Evolutionary conservation across 2,329 filamentous ascomycete species (phyloP), one percentile per base, ranked within the genome.

Genomic region (Monascus ruber): DNA sequence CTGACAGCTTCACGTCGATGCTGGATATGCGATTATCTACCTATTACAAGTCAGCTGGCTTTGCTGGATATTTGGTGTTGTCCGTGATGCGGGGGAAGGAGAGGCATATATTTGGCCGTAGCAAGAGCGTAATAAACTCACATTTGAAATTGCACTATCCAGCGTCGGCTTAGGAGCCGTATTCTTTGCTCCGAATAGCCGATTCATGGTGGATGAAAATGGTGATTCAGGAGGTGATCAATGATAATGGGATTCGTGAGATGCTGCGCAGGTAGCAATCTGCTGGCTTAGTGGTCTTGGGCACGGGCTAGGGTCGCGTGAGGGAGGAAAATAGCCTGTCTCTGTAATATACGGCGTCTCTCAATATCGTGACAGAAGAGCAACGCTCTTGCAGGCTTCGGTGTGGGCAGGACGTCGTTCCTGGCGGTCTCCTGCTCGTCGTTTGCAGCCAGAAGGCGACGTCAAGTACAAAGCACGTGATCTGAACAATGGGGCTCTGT

Each of bases 1-100:
- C 83, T 44, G 88, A 83, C 54, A 96, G 83, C 60, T 96, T 94
- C 46, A 94, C 88, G 68, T 96, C 91, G 69, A 95, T 81, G 47
- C 77, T 81, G 58, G 86, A 80, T 62, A 94, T 77, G 36, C 87
- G 79, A 43, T 77, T 76, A 70, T 94, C 87, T 58, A 83, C 75
- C 80, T 84, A 48, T 36, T 28, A 17, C 27, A 36, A 43, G 39
- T 39, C 29, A 37, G 29, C 6, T 2, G 6, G 7, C 31, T 26
- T 34, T 41, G 43, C 37, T 32, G 37, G 33, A n/a, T 39, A 11
- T 10, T 7, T 27, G 38, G 10, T 17, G 17, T 3, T 17, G 17
- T 17, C 17, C 17, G 17, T 17, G 39, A 39, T 33, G 25, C 34
- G 44, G 40, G 42, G 40, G 48, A 47, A 47, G 43, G 34, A 39